These are phyloP conservation scores for Lactifluus hygrophoroides DNA, from an alignment of 768 basidiomycete genomes.

Conservation along the genomic window DNA sequence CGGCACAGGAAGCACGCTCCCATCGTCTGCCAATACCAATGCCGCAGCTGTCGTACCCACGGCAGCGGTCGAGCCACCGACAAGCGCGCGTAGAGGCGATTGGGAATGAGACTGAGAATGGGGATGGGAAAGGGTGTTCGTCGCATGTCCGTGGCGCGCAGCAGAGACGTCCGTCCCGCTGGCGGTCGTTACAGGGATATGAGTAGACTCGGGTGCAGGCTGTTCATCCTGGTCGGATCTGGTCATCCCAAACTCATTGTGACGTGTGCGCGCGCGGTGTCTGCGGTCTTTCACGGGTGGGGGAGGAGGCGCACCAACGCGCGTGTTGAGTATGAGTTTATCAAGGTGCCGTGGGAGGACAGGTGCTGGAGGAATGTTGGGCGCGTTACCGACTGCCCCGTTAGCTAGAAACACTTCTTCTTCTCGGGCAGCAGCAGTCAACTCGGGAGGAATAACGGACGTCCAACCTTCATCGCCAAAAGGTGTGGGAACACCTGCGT, in stretches of 20 bases:
- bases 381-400: slow-evolving; percentile 39
- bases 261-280: slow-evolving; percentile 18
- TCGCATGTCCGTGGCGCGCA: slow-evolving; percentile 5
- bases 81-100: slow-evolving; percentile 21
- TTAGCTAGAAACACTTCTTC: slow-evolving; percentile 67
- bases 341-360: slow-evolving; percentile 85
- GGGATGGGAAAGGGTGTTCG: neutral
- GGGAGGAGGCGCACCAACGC: slow-evolving; percentile 24
- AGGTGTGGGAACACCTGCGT: slow-evolving; percentile 6
- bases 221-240: slow-evolving; percentile 17
- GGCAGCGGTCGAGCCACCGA: slow-evolving; percentile 5
- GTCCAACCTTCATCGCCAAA: slow-evolving; percentile 57
- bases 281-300: slow-evolving; percentile 12
- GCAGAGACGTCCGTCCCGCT: slow-evolving; percentile 27
- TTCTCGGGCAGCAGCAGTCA: slow-evolving; percentile 70
- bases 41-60: slow-evolving; percentile 17
- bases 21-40: slow-evolving; percentile 67
- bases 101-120: slow-evolving; percentile 10
- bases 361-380: slow-evolving; percentile 83
- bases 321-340: slow-evolving; percentile 79
- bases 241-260: slow-evolving; percentile 13
- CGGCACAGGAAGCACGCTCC: slow-evolving; percentile 84
- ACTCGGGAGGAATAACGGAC: slow-evolving; percentile 62
- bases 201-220: slow-evolving; percentile 13
- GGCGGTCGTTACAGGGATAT: slow-evolving; percentile 28